These are phyloP conservation scores for Gossypium bickii DNA, from an alignment of 345 rosid genomes.

Conservation along the genomic window DNA sequence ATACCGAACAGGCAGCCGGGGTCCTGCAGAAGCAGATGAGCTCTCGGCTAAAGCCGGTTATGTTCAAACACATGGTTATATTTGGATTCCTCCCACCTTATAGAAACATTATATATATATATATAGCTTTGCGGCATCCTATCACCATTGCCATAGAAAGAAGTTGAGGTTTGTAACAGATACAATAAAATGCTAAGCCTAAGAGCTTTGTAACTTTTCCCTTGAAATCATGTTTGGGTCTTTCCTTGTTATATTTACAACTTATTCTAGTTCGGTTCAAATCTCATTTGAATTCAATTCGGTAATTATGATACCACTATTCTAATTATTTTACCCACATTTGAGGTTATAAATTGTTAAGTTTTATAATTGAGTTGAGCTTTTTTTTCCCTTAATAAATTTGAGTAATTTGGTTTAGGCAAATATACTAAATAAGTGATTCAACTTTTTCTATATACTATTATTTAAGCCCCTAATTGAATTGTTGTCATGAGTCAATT, in stretches of 20 bases:
- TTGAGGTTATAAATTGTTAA: too few relatives aligned
- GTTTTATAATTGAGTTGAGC: too few relatives aligned
- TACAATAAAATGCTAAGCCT: constrained; percentile 12
- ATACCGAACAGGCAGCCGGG: constrained; percentile 86
- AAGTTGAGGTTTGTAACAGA: constrained; percentile 12
- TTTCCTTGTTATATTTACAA: too few relatives aligned
- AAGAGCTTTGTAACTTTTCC: not conserved
- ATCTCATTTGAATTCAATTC: not conserved
- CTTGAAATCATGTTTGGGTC: constrained; percentile 4
- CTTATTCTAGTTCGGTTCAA: too few relatives aligned
- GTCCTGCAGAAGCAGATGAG: constrained; percentile 85
- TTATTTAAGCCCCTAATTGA: too few relatives aligned
- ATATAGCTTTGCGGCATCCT: not conserved
- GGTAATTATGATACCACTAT: not conserved
- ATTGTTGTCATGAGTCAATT: too few relatives aligned
- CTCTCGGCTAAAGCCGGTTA: constrained; percentile 75
- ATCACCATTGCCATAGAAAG: not conserved
- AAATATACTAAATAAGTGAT: too few relatives aligned
- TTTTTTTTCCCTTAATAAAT: too few relatives aligned
- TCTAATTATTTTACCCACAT: too few relatives aligned
- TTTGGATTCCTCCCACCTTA: constrained; percentile 94
- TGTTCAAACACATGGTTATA: constrained; percentile 90
- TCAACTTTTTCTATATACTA: too few relatives aligned
- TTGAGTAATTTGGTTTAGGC: too few relatives aligned
- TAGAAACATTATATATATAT: constrained; percentile 24